Evolutionary conservation across 495 filamentous ascomycete species (phyloP).

Genomic region (Tuber magnatum): DNA sequence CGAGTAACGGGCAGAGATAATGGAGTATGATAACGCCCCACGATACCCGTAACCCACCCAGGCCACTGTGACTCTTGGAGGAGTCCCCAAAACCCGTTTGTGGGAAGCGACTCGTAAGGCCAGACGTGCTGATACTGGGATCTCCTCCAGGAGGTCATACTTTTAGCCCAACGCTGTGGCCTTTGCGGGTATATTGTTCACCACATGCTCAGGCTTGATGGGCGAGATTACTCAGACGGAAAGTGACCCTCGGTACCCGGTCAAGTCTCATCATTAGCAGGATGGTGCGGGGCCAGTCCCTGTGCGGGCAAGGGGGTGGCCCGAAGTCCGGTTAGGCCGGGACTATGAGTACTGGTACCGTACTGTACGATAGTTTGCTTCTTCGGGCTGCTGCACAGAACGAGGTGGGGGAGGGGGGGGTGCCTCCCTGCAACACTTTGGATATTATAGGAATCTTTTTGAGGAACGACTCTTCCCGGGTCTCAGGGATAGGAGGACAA

Average conservation of each 20-base stretch:
- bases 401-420: too few species aligned
- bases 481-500: background rate
- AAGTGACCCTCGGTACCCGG: background rate
- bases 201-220: background rate
- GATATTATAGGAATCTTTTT: background rate
- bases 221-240: background rate
- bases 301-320: background rate
- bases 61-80: too few species aligned
- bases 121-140: background rate
- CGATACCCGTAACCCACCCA: background rate
- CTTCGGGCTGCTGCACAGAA: background rate
- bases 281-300: background rate
- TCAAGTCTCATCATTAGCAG: background rate
- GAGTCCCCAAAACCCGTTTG: too few species aligned
- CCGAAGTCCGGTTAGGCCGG: background rate
- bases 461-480: background rate
- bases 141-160: background rate
- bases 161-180: background rate
- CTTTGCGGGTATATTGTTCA: background rate
- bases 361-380: too few species aligned
- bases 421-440: background rate
- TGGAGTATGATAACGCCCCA: background rate
- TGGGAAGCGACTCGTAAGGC: background rate
- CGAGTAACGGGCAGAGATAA: background rate
- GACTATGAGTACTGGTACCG: too few species aligned